Conservation (phyloP, 2,329 filamentous ascomycete genomes). For the Beauveria medogensis region DNA sequence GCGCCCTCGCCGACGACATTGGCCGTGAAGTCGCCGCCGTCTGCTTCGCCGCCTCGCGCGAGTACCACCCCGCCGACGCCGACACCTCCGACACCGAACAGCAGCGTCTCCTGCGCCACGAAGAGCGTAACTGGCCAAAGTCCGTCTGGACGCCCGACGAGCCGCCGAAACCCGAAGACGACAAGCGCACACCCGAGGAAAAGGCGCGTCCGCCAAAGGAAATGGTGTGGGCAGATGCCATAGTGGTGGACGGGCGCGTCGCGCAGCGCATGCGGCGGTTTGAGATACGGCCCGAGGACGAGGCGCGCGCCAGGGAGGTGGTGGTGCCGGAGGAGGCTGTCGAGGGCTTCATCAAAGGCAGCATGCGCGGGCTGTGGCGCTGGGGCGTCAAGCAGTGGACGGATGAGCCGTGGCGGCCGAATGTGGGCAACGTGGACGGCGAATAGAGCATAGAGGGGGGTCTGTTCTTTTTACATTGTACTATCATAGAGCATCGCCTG, state of each 20-base stretch:
- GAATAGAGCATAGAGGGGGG: not conserved
- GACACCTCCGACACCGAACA: conserved; percentile 29
- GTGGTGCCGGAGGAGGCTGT: conserved; percentile 59
- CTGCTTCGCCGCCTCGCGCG: conserved; percentile 56
- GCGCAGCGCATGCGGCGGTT: conserved; percentile 74
- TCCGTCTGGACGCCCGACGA: conserved; percentile 53
- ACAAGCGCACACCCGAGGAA: conserved; percentile 28
- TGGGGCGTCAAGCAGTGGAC: conserved; percentile 39
- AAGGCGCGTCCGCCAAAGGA: conserved; percentile 47
- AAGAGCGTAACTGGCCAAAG: conserved; percentile 81
- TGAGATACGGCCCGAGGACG: conserved; percentile 59
- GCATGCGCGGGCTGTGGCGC: conserved; percentile 42
- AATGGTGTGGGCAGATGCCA: conserved; percentile 65
- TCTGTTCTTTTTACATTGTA: not conserved
- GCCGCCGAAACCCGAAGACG: conserved; percentile 19
- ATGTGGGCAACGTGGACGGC: conserved; percentile 31
- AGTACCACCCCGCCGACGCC: conserved; percentile 31
- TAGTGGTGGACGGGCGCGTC: conserved; percentile 71
- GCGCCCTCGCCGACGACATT: conserved; percentile 76
- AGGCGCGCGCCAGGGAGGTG: conserved; percentile 56
- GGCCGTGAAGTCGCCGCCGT: conserved; percentile 81
- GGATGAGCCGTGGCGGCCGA: conserved; percentile 32
- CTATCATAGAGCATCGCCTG: not conserved
- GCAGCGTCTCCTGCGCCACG: conserved; percentile 53
- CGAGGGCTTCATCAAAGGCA: conserved; percentile 60